Evolutionary conservation across 202 grass and related monocot genomes (phyloP).

Genomic region (Cymbopogon flexuosus): DNA sequence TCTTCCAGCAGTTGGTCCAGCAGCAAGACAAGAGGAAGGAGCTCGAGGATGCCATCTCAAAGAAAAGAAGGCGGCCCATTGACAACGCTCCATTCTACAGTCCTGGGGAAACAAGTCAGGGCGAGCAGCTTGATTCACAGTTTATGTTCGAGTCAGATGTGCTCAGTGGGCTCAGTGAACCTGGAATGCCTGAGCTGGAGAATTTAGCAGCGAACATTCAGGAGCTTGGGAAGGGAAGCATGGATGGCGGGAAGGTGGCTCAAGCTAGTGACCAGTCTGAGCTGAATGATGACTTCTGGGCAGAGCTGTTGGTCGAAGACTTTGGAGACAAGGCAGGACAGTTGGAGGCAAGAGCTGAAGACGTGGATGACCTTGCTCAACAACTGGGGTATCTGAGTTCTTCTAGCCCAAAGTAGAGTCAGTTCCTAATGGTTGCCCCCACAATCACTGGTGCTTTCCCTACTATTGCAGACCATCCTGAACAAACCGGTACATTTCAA

Average conservation of each 20-base stretch:
- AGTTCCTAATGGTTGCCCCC: slow-evolving; percentile 26
- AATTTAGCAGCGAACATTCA: slow-evolving; percentile 48
- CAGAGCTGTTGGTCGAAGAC: slow-evolving; percentile 56
- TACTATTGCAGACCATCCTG: slow-evolving; percentile 5
- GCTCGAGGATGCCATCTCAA: slow-evolving; percentile 70
- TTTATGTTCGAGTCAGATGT: slow-evolving; percentile 39
- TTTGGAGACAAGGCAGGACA: slow-evolving; percentile 32
- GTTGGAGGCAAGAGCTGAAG: slow-evolving; percentile 27
- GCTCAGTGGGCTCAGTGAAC: slow-evolving; percentile 28
- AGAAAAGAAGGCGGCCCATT: slow-evolving; percentile 78
- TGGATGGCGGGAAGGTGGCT: neutral
- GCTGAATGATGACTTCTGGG: slow-evolving; percentile 64
- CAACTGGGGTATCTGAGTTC: slow-evolving; percentile 70
- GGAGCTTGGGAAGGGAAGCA: slow-evolving; percentile 29
- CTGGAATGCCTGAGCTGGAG: slow-evolving; percentile 42
- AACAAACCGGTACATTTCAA: slow-evolving; percentile 34
- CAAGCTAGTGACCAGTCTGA: slow-evolving; percentile 32
- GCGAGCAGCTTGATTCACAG: slow-evolving; percentile 31
- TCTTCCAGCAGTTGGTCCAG: slow-evolving; percentile 62
- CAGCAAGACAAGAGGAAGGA: slow-evolving; percentile 74
- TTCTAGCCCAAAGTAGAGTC: slow-evolving; percentile 47
- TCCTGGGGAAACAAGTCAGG: slow-evolving; percentile 32
- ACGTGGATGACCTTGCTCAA: slow-evolving; percentile 43
- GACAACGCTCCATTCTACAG: slow-evolving; percentile 41
- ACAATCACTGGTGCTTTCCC: slow-evolving; percentile 31